A percentile compares a stretch with the other conserved stretches of the same genome.
Conservation (phyloP, 2,329 filamentous ascomycete genomes). For the Alternaria postmessia region DNA sequence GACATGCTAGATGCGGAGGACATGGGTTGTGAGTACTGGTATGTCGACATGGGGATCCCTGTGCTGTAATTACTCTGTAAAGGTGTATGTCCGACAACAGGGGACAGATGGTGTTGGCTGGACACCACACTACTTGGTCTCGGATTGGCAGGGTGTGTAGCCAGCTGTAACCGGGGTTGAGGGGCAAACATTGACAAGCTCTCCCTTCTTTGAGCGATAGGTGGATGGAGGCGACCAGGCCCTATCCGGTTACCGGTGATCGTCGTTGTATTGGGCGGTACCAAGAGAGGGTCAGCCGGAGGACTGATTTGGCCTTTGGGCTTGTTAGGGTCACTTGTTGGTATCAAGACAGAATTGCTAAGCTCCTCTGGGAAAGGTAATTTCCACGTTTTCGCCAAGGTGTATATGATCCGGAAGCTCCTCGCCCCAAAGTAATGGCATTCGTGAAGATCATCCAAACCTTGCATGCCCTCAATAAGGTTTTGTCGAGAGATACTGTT, state of each 20-base stretch:
- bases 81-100: constrained; percentile 19
- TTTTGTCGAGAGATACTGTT: constrained; percentile 47
- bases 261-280: constrained; percentile 23
- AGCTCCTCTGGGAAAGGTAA: constrained; percentile 53
- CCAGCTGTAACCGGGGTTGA: constrained; percentile 23
- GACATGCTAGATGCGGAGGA: constrained; percentile 21
- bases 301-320: constrained; percentile 29
- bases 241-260: constrained; percentile 20
- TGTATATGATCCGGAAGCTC: constrained; percentile 54
- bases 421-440: constrained; percentile 56
- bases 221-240: constrained; percentile 3
- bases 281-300: constrained; percentile 27
- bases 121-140: constrained; percentile 24
- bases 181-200: constrained; percentile 44
- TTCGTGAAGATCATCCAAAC: constrained; percentile 53
- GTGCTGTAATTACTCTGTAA: constrained; percentile 20
- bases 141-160: constrained; percentile 26
- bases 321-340: constrained; percentile 22
- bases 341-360: constrained; percentile 36
- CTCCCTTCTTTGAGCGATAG: constrained; percentile 28
- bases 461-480: constrained; percentile 54
- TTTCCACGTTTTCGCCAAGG: constrained; percentile 55
- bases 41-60: constrained; percentile 21
- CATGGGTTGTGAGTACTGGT: constrained; percentile 28
- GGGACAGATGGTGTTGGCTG: constrained; percentile 25